Percentiles rank a stretch among this genome's conserved stretches.
Conservation (phyloP, 805 yeast species). For the Lachancea dasiensis region DNA sequence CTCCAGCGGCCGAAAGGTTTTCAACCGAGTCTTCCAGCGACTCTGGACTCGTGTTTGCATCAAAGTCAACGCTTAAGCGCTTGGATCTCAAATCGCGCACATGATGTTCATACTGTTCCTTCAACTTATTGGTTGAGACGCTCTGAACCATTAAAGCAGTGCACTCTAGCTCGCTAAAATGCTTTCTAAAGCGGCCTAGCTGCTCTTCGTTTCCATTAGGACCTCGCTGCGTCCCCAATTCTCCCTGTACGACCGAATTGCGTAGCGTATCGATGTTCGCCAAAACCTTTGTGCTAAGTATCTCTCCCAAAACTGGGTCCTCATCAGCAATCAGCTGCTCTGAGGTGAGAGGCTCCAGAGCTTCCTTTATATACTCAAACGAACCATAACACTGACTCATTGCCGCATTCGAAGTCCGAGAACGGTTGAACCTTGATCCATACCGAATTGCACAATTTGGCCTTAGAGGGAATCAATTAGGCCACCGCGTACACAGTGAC, state of each 20-base stretch:
- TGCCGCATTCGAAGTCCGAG: no score
- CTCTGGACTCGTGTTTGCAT: constrained; percentile 12
- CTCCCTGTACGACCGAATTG: constrained; percentile 11
- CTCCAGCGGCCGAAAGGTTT: no score
- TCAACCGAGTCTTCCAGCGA: neutral
- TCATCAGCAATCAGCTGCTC: constrained; percentile 4
- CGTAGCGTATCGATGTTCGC: constrained; percentile 18
- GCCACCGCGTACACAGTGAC: no score
- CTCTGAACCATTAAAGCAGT: constrained; percentile 1
- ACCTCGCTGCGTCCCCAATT: constrained; percentile 3
- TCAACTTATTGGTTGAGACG: constrained; percentile 6
- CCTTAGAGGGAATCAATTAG: no score
- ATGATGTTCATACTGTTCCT: constrained; percentile 14
- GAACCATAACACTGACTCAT: no score
- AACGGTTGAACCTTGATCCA: no score
- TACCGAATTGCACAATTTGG: no score
- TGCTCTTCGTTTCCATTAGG: neutral
- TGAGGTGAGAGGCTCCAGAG: neutral
- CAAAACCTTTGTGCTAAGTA: constrained; percentile 19
- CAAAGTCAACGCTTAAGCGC: constrained; percentile 30
- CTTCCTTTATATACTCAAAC: neutral
- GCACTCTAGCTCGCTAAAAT: constrained; percentile 9
- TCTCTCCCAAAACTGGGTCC: constrained; percentile 19
- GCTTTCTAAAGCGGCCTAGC: constrained; percentile 12
- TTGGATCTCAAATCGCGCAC: constrained; percentile 17